A percentile compares a stretch with the other conserved stretches of the same genome.
These are phyloP conservation scores for Lyophyllum decastes DNA, from an alignment of 768 basidiomycete genomes.

Conservation along the genomic window DNA sequence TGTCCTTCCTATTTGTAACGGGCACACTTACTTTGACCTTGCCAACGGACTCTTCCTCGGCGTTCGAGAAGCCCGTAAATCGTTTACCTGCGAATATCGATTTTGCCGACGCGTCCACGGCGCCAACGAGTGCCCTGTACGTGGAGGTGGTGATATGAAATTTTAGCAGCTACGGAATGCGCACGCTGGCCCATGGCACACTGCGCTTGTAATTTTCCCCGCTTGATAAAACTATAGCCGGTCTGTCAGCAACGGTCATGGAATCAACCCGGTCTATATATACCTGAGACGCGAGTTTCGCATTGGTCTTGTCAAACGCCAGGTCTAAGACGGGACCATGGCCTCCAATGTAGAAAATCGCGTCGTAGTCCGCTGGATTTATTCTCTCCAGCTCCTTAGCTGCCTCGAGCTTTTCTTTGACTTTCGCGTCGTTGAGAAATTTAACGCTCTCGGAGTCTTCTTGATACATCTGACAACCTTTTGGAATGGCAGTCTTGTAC, in stretches of 20 bases:
- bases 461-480: constrained; percentile 40
- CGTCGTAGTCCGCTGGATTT: constrained; percentile 61
- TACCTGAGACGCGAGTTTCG: constrained; percentile 58
- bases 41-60: constrained; percentile 55
- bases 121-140: constrained; percentile 61
- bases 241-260: neutral
- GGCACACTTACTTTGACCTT: constrained; percentile 44
- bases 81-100: constrained; percentile 64
- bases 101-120: constrained; percentile 52
- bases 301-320: constrained; percentile 54
- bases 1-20: neutral
- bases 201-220: constrained; percentile 68
- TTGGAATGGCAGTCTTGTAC: neutral
- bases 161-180: constrained; percentile 21
- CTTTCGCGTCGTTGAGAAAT: constrained; percentile 60
- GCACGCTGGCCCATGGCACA: constrained; percentile 81
- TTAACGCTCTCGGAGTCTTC: constrained; percentile 54
- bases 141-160: neutral
- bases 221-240: constrained; percentile 60
- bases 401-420: constrained; percentile 50
- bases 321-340: constrained; percentile 80
- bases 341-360: constrained; percentile 79
- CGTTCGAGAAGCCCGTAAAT: constrained; percentile 72
- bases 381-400: constrained; percentile 67
- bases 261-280: constrained; percentile 10